Evolutionary conservation across 768 basidiomycete genomes (phyloP), one percentile per base, ranked within the genome.

Genomic region (Kwoniella dendrophila): DNA sequence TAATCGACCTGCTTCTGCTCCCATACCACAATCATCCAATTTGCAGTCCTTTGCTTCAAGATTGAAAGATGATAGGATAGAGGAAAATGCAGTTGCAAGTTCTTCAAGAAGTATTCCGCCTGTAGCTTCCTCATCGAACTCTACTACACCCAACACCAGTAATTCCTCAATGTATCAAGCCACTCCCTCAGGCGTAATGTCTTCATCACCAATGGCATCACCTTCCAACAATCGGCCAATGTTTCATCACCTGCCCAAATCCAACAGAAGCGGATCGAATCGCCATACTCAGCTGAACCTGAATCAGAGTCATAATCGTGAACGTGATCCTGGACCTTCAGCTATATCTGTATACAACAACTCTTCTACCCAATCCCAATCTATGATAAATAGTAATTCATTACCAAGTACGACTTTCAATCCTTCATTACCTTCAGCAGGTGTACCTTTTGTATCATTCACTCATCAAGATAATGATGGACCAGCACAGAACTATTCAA

Each of bases 1-100:
- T 0, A 40, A 38, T 34, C 66, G 62, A 59, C 52, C 66, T 20
- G 49, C 57, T n/a, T 63, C 66, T 27, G 66, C 58, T 30, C 65
- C 65, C 4, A 20, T 48, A 26, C 41, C 41, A n/a, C n/a, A 33
- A n/a, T n/a, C n/a, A n/a, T 40, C 52, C 34, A 20, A 49, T 16
- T 50, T 18, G 29, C 36, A n/a, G n/a, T n/a, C n/a, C n/a, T n/a
- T n/a, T n/a, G n/a, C n/a, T n/a, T n/a, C n/a, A n/a, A n/a, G n/a
- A n/a, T n/a, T n/a, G n/a, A 51, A 34, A 20, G 56, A 47, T 33
- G 56, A 45, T 16, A 44, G n/a, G 14, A 7, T 41, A 33, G 51
- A 43, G 6, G 41, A 43, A 43, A 20, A 20, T n/a, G 41, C 41
- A 10, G 24, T 38, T 14, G 53, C 53, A 12, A 33, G 40, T 22